phyloP scores from a whole-genome alignment of 371 early-diverging fungal genomes.

The Saksenaea oblongispora region DNA sequence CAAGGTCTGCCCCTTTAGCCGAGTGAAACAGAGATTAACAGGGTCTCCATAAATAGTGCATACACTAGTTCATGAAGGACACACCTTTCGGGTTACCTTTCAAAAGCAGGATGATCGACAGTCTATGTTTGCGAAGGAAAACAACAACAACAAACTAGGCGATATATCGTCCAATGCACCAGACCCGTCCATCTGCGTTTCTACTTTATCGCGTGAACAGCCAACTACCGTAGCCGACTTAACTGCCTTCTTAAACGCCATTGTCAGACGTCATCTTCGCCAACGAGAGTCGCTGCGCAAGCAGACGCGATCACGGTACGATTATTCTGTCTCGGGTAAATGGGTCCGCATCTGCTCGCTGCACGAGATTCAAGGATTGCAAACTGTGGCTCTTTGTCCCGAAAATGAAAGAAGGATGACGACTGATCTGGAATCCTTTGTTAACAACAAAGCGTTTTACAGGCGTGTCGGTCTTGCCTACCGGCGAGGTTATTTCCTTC shows the following conservation, averaged over 20 bases:
- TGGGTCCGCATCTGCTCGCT: conserved; percentile 32
- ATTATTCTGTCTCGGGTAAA: conserved; percentile 32
- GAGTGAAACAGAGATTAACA: not conserved
- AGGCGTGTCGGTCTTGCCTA: conserved; percentile 67
- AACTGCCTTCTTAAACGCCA: conserved; percentile 17
- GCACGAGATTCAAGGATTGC: conserved; percentile 30
- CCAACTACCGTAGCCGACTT: conserved; percentile 20
- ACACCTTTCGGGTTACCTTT: conserved; percentile 10
- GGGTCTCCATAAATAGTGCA: not conserved
- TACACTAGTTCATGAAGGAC: conserved; percentile 11
- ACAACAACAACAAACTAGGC: not conserved
- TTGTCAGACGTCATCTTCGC: conserved; percentile 34
- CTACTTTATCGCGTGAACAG: not conserved
- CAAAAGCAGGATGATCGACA: not conserved
- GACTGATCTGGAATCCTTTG: conserved; percentile 50
- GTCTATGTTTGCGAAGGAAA: not conserved
- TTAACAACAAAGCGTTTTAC: conserved; percentile 54
- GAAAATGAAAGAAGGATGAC: conserved; percentile 42
- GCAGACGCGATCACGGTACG: conserved; percentile 26
- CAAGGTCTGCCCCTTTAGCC: conserved; percentile 22
- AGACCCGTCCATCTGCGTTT: conserved; percentile 21
- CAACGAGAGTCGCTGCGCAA: conserved; percentile 30
- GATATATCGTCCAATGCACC: not conserved
- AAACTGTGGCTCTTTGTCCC: conserved; percentile 54
- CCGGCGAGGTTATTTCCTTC: conserved; percentile 74